Percentiles rank a stretch among this genome's conserved stretches.
Conservation (phyloP, 176 grass and related monocot genomes). For the Lolium perenne region DNA sequence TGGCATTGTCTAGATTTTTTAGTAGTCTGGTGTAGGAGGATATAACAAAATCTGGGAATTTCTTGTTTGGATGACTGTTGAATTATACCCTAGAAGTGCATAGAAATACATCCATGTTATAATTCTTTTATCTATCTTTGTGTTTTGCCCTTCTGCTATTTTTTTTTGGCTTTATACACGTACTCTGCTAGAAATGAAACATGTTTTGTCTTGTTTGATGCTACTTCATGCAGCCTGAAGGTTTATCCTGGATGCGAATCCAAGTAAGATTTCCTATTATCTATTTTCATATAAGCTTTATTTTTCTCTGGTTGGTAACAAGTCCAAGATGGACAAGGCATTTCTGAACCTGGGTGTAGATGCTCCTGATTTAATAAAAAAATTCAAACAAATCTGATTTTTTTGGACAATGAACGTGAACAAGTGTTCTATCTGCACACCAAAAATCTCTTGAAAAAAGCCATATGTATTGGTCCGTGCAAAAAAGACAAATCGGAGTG, state of each 20-base stretch:
- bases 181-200: not conserved
- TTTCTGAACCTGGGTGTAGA: too few relatives aligned
- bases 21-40: too few relatives aligned
- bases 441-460: too few relatives aligned
- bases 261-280: not conserved
- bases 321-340: not conserved
- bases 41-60: not conserved
- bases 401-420: too few relatives aligned
- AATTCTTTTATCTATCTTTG: not conserved
- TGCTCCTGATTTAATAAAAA: too few relatives aligned
- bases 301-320: not conserved
- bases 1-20: too few relatives aligned
- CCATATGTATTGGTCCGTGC: too few relatives aligned
- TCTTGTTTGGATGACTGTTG: not conserved
- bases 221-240: conserved; percentile 2
- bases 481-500: too few relatives aligned
- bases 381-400: too few relatives aligned
- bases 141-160: not conserved
- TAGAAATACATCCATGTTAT: not conserved
- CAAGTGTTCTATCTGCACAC: too few relatives aligned
- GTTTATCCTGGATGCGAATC: not conserved
- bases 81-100: conserved; percentile 6
- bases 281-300: not conserved
- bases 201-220: not conserved
- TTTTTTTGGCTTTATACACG: not conserved